Evolutionary conservation across 2,329 filamentous ascomycete genomes (phyloP).

Genomic region (Anisogramma anomala): DNA sequence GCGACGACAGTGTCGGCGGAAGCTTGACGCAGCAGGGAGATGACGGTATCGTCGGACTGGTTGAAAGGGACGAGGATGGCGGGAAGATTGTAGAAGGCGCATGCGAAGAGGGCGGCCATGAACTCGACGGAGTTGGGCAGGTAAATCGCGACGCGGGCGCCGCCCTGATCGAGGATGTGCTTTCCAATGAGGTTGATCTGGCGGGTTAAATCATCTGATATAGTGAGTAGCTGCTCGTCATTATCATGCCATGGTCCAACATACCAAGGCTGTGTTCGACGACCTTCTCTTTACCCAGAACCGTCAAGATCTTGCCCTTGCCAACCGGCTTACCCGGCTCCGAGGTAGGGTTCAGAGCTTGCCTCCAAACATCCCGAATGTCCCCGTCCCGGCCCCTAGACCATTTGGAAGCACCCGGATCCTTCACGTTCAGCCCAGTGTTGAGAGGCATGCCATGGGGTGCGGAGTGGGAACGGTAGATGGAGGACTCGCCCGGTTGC

Average conservation of each 20-base stretch:
- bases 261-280: slow-evolving; percentile 58
- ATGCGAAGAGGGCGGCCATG: slow-evolving; percentile 70
- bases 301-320: slow-evolving; percentile 64
- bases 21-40: slow-evolving; percentile 60
- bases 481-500: slow-evolving; percentile 71
- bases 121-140: slow-evolving; percentile 90
- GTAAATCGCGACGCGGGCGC: slow-evolving; percentile 74
- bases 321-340: slow-evolving; percentile 50
- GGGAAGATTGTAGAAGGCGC: slow-evolving; percentile 77
- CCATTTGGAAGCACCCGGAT: slow-evolving; percentile 71
- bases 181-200: slow-evolving; percentile 82
- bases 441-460: slow-evolving; percentile 77
- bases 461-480: slow-evolving; percentile 73
- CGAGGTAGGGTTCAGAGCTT: slow-evolving; percentile 52
- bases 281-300: slow-evolving; percentile 64
- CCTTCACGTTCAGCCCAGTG: slow-evolving; percentile 69
- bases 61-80: slow-evolving; percentile 80
- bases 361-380: slow-evolving; percentile 80
- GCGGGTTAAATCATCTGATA: slow-evolving; percentile 57
- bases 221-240: slow-evolving; percentile 6
- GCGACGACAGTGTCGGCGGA: slow-evolving; percentile 74
- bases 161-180: slow-evolving; percentile 59
- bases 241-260: slow-evolving; percentile 7
- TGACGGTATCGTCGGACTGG: slow-evolving; percentile 55
- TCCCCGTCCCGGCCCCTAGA: slow-evolving; percentile 75